These are phyloP conservation scores for Cicer arietinum DNA, from an alignment of 306 rosid species.

Conservation along the genomic window DNA sequence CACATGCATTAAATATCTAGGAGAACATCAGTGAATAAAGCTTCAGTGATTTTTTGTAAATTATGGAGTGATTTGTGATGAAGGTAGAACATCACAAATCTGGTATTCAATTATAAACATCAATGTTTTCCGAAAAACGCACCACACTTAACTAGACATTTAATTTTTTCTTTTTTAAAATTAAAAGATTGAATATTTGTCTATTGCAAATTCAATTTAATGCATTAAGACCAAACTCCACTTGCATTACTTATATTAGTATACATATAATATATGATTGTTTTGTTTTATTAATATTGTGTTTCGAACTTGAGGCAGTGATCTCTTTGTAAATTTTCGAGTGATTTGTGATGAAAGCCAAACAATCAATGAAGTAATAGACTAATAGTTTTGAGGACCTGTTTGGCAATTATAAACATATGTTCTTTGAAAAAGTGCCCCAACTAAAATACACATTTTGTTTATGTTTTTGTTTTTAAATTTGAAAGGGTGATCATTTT, in stretches of 20 bases:
- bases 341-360: conserved; percentile 25
- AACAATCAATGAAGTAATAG: conserved; percentile 19
- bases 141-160: not conserved
- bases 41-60: not conserved
- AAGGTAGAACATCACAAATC: not conserved
- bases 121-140: not conserved
- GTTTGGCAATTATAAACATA: conserved; percentile 31
- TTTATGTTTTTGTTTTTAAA: not conserved
- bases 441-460: not conserved
- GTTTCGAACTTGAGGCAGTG: conserved; percentile 29
- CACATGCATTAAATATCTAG: conserved; percentile 6
- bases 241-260: not conserved
- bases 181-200: not conserved
- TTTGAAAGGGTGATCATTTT: conserved; percentile 5
- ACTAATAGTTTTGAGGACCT: conserved; percentile 18
- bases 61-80: no score
- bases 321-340: conserved; percentile 36
- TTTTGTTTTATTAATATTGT: conserved; percentile 37
- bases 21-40: no score
- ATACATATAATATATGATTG: not conserved
- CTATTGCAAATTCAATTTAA: not conserved
- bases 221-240: not conserved
- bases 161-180: not conserved
- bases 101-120: not conserved
- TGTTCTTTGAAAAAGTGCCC: conserved; percentile 26